Conservation (phyloP, 805 yeast genomes). For the Ogataea philodendri region DNA sequence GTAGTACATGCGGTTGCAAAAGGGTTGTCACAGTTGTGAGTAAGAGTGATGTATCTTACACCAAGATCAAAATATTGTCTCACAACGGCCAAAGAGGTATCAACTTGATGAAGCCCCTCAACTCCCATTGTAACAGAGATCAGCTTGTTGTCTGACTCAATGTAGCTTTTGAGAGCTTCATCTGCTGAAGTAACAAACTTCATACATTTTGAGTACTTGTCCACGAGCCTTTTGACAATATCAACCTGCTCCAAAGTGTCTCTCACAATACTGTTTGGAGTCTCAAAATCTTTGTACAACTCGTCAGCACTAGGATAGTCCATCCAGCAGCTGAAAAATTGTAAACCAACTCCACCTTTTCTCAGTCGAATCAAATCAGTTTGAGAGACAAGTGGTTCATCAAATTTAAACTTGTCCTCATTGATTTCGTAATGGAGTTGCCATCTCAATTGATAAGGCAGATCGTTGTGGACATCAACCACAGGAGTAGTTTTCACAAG, state of each 20-base stretch:
- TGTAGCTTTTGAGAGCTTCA: constrained; percentile 40
- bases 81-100: constrained; percentile 46
- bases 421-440: constrained; percentile 46
- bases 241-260: constrained; percentile 57
- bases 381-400: constrained; percentile 39
- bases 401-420: constrained; percentile 38
- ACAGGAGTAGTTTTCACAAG: constrained; percentile 35
- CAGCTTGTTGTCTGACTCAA: constrained; percentile 24
- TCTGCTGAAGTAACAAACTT: constrained; percentile 41
- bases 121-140: constrained; percentile 51
- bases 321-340: constrained; percentile 49
- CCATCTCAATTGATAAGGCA: constrained; percentile 45
- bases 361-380: constrained; percentile 44
- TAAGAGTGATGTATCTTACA: constrained; percentile 51
- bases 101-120: constrained; percentile 55
- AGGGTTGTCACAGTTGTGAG: constrained; percentile 57
- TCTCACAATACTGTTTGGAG: constrained; percentile 43
- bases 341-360: constrained; percentile 47
- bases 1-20: constrained; percentile 56
- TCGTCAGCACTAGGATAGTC: constrained; percentile 43
- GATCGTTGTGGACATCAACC: constrained; percentile 53
- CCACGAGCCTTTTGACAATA: constrained; percentile 44
- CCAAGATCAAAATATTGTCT: constrained; percentile 50
- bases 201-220: constrained; percentile 39
- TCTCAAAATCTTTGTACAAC: constrained; percentile 44